Base-by-base conservation (phyloP, 2,329 filamentous ascomycete genomes). In the Blastomyces percursus region DNA sequence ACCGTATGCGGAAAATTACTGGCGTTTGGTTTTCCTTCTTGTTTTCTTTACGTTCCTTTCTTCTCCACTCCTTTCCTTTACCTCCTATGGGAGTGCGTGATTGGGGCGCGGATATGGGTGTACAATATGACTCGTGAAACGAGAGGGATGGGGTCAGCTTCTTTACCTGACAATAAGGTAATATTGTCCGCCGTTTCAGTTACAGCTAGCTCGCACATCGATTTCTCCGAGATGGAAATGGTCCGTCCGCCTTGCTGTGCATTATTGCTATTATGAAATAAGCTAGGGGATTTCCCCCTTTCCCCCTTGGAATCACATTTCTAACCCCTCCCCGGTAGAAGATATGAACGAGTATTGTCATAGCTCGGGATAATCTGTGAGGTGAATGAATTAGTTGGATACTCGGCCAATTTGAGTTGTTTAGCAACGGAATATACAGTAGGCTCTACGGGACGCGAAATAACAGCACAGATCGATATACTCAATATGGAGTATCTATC, bases 371-470 rank as follows among this genome's bases (percentile, higher is more conserved):
- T 27, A 50, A 24, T 50, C 12, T 21, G 9, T 12, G 2, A 8
- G 32, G 24, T 32, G 16, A 50, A 57, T 40, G 59, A 46, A n/a
- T 21, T n/a, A 46, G 21, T 71, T 66, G 71, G 71, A 71, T 58
- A 64, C 60, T 66, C 67, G 48, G 62, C 66, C 68, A 67, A 71
- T 64, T 63, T 69, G 27, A 55, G 9, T 21, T 46, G 8, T n/a
- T 46, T n/a, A 44, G 42, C 42, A 9, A 48, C 16, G 11, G 3
- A 14, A 3, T 16, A 14, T 16, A 14, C 5, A 3, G 12, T 12
- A 11, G 21, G 21, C n/a, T 50, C 14, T 50, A 50, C 21, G 21
- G 7, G 5, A 7, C 2, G 19, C 6, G n/a, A 56, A 56, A 21
- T 16, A 64, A 55, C 58, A 50, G 59, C 66, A 51, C 61, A 16